Conservation (phyloP, 2,329 filamentous ascomycete species). For the Fusarium sambucinum region DNA sequence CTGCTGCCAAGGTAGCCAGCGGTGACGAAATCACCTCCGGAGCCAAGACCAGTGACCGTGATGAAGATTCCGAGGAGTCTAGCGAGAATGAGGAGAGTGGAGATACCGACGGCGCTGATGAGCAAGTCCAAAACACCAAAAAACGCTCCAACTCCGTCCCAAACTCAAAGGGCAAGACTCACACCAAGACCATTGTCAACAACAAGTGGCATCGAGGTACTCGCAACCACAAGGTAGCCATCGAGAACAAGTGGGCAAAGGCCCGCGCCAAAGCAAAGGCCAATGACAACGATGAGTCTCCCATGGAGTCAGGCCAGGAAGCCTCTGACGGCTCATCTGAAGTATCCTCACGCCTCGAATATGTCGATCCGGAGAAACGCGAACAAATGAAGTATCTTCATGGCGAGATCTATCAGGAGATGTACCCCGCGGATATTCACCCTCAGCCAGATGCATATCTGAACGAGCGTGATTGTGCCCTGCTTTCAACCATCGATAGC, state of each 20-base stretch:
- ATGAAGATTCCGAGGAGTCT: background rate
- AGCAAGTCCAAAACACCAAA: background rate
- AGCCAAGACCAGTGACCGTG: background rate
- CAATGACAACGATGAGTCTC: slow-evolving; percentile 7
- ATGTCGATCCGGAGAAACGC: slow-evolving; percentile 37
- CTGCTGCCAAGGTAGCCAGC: background rate
- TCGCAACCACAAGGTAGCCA: slow-evolving; percentile 38
- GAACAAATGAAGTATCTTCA: slow-evolving; percentile 51
- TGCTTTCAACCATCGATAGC: slow-evolving; percentile 54
- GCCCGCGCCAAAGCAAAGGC: slow-evolving; percentile 30
- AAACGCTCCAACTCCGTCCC: slow-evolving; percentile 4
- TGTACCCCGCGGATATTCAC: slow-evolving; percentile 49
- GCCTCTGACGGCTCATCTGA: slow-evolving; percentile 43
- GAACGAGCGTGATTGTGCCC: slow-evolving; percentile 50
- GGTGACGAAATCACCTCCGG: background rate
- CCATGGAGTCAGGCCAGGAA: slow-evolving; percentile 47
- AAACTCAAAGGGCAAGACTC: slow-evolving; percentile 14
- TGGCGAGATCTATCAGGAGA: slow-evolving; percentile 46
- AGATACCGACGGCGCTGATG: background rate
- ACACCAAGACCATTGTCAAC: background rate
- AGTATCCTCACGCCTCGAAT: slow-evolving; percentile 29
- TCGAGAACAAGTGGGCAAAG: slow-evolving; percentile 40
- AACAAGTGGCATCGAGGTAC: slow-evolving; percentile 38
- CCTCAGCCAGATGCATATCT: slow-evolving; percentile 46
- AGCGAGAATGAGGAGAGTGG: background rate